Base-by-base conservation (phyloP, 2,329 filamentous ascomycete genomes). In the Zalaria obscura region DNA sequence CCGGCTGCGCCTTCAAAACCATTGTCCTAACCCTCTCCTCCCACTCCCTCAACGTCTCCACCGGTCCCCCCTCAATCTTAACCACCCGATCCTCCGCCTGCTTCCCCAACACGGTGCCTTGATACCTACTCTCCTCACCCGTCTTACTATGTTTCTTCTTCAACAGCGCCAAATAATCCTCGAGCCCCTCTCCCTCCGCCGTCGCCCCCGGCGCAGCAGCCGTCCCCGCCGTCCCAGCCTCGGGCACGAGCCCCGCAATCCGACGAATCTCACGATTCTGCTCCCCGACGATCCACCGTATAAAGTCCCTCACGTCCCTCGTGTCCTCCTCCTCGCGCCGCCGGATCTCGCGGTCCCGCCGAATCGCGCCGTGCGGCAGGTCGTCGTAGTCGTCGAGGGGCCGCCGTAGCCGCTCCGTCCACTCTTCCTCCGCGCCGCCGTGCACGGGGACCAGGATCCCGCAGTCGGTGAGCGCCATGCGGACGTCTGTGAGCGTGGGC, bases 71-170 rank as follows among this genome's bases (percentile, higher is more conserved):
- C 57, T 93, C 87, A 40, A 93, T 80, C 40, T 79, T 68, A 27
- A 94, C 66, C 5, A 80, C 74, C 53, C 76, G 76, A 43, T 79
- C 73, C 50, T 93, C 85, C 38, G 72, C 73, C 36, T 72, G 68
- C 49, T 79, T 79, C 3, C 89, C 89, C 7, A 96, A 68, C 0
- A 91, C 73, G 0, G 89, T 94, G 27, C 85, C 86, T 50, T 81
- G 76, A 59, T 86, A 93, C 53, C 89, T 80, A 6, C 80, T 80
- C 55, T 93, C 87, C 54, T 93, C 86, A 47, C 83, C 84, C 1
- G 82, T 83, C 52, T 91, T 93, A 64, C 80, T 87, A 60, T 93
- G 84, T 56, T 93, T 94, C 64, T 88, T 91, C 62, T 93, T 95
- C 35, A 96, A 66, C 4, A 78, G 59, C 18, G 60, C 67, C 40